Conservation (phyloP, 2,329 filamentous ascomycete species). For the Nannizzia gypsea region DNA sequence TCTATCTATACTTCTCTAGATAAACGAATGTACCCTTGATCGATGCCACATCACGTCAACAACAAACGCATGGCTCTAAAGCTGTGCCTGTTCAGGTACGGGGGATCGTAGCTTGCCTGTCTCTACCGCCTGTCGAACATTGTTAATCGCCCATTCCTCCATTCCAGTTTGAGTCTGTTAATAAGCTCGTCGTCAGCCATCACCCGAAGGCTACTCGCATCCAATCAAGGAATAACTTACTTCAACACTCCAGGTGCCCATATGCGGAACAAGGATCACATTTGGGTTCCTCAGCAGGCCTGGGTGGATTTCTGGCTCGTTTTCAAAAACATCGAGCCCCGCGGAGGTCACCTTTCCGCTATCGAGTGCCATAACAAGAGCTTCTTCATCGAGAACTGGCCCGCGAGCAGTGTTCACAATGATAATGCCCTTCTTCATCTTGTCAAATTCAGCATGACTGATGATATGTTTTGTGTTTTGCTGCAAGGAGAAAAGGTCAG, state of each 20-base stretch:
- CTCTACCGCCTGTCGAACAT: slow-evolving; percentile 52
- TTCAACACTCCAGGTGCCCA: slow-evolving; percentile 73
- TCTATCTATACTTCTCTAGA: not conserved
- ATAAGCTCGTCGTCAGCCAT: not conserved
- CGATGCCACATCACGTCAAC: not conserved
- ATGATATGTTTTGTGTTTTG: slow-evolving; percentile 64
- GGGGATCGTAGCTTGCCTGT: slow-evolving; percentile 53
- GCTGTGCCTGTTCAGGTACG: slow-evolving; percentile 57
- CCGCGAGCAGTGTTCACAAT: slow-evolving; percentile 76
- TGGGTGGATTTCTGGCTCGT: slow-evolving; percentile 65
- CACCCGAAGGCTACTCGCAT: not conserved
- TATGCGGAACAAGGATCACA: slow-evolving; percentile 68
- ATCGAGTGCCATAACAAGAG: slow-evolving; percentile 61
- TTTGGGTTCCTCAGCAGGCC: slow-evolving; percentile 58
- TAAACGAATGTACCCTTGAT: not conserved
- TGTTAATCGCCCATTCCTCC: slow-evolving; percentile 65
- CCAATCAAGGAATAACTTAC: slow-evolving; percentile 18
- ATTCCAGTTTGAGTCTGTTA: slow-evolving; percentile 44
- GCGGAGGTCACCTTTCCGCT: slow-evolving; percentile 57
- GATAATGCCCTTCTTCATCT: slow-evolving; percentile 67
- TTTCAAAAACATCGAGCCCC: slow-evolving; percentile 72
- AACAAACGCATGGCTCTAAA: not conserved
- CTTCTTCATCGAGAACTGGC: slow-evolving; percentile 69
- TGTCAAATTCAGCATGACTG: slow-evolving; percentile 54
- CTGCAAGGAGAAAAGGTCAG: slow-evolving; percentile 21